Evolutionary conservation across 2,329 filamentous ascomycete genomes (phyloP).

Genomic region (Thelonectria rubi): DNA sequence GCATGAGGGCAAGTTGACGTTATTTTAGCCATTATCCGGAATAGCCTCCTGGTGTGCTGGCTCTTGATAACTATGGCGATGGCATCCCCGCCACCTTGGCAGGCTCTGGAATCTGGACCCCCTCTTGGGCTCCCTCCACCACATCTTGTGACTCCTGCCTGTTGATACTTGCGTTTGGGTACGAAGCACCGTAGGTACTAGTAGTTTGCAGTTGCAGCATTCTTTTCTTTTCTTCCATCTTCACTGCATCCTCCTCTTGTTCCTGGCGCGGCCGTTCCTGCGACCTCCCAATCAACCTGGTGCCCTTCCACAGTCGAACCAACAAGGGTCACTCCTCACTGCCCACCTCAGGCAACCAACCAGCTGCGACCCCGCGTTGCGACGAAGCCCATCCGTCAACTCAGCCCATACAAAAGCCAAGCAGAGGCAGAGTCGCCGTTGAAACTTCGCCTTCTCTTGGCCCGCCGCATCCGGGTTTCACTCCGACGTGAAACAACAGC

Average conservation of each 20-base stretch:
- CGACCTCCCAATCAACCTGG: slow-evolving; percentile 39
- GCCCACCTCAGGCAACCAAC: slow-evolving; percentile 25
- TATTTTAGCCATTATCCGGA: too few relatives aligned
- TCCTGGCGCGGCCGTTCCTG: slow-evolving; percentile 44
- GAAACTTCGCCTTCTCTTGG: slow-evolving; percentile 15
- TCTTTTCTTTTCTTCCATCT: slow-evolving; percentile 3
- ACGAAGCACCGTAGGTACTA: neutral
- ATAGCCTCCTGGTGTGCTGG: neutral
- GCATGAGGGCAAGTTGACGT: too few relatives aligned
- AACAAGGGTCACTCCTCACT: slow-evolving; percentile 24
- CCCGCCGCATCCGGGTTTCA: slow-evolving; percentile 1
- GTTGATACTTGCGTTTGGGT: slow-evolving; percentile 13
- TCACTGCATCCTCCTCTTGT: slow-evolving; percentile 17
- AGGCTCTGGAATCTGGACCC: slow-evolving; percentile 13
- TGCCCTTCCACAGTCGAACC: slow-evolving; percentile 22
- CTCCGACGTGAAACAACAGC: slow-evolving; percentile 11
- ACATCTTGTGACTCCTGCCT: neutral
- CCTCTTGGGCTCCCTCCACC: slow-evolving; percentile 8
- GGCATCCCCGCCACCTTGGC: neutral
- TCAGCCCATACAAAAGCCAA: slow-evolving; percentile 7
- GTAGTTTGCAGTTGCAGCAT: too few relatives aligned
- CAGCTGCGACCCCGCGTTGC: slow-evolving; percentile 35
- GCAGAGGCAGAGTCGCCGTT: slow-evolving; percentile 7
- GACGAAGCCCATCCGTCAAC: slow-evolving; percentile 8
- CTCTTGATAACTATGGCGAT: neutral